Evolutionary conservation across 2,329 filamentous ascomycete species (phyloP), one percentile per base, ranked within the genome.

Genomic region (Phoma sp.): DNA sequence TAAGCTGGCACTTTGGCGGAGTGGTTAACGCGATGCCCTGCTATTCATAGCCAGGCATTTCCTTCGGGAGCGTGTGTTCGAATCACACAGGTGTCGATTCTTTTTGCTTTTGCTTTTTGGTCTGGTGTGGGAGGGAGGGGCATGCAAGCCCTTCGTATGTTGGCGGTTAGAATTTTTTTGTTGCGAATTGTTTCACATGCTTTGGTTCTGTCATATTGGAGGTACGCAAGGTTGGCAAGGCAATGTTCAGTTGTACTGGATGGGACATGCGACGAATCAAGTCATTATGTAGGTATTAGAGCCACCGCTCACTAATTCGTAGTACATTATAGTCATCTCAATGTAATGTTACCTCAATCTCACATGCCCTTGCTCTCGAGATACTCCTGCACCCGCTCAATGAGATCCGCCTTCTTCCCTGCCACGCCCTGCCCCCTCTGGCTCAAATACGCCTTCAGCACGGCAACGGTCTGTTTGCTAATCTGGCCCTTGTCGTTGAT

Each of bases 401-500:
- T 53, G 13, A 78, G 53, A 32, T 77, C 75, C 2, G 61, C 64
- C 52, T 78, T 78, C 67, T 75, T 75, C 1, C 74, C 74, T 0
- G 35, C 53, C 0, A 53, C 55, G n/a, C 54, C 54, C 46, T 67
- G 60, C 0, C 65, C 63, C 41, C 72, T 68, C 1, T 62, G 64
- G 39, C 49, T 56, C 24, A 74, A 38, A 46, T 63, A 77, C 0
- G 62, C 64, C 49, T 74, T 77, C 44, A 78, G 44, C 12, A 65
- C 59, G 6, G 66, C 65, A 46, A 77, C 69, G 13, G 65, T 74
- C 40, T 72, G 69, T 63, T 81, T 82, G 38, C 59, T 72, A 7
- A 83, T 64, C 8, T 70, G 73, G 6, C 79, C 76, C 53, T 76
- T 77, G 32, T 79, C 72, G 55, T 76, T 81, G 3, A 76, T 65